Evolutionary conservation across 768 basidiomycete species (phyloP).

Genomic region (Phlebiopsis gigantea): DNA sequence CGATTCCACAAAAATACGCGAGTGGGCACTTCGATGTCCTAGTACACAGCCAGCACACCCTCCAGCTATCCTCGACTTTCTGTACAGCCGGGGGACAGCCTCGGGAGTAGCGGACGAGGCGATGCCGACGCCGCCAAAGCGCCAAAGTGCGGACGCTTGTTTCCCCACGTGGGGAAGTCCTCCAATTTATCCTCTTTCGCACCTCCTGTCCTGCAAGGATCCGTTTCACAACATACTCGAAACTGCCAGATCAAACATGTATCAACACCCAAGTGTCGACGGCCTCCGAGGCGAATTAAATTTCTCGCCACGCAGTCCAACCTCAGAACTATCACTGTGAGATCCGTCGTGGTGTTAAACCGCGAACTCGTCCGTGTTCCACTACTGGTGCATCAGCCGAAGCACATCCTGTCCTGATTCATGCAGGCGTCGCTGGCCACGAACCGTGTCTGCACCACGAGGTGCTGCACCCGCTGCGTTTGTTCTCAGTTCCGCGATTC

Average conservation of each 20-base stretch:
- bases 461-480: not conserved
- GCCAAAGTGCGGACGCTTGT: not conserved
- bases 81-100: not conserved
- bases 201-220: not conserved
- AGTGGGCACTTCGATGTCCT: not conserved
- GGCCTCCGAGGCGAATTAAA: not conserved
- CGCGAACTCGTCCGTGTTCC: not conserved
- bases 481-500: not conserved
- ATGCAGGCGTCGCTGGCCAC: not conserved
- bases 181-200: not conserved
- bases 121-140: not conserved
- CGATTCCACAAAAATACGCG: not conserved
- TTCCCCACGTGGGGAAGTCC: not conserved
- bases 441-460: not conserved
- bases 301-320: not conserved
- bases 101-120: not conserved
- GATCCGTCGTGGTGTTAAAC: not conserved
- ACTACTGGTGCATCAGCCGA: not conserved
- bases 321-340: not conserved
- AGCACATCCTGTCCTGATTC: not conserved
- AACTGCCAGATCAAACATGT: not conserved
- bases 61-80: not conserved
- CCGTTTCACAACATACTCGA: no score
- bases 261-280: not conserved
- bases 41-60: not conserved